These are phyloP conservation scores for Alternaria longipes DNA, from an alignment of 2,329 filamentous ascomycete genomes.

Conservation along the genomic window DNA sequence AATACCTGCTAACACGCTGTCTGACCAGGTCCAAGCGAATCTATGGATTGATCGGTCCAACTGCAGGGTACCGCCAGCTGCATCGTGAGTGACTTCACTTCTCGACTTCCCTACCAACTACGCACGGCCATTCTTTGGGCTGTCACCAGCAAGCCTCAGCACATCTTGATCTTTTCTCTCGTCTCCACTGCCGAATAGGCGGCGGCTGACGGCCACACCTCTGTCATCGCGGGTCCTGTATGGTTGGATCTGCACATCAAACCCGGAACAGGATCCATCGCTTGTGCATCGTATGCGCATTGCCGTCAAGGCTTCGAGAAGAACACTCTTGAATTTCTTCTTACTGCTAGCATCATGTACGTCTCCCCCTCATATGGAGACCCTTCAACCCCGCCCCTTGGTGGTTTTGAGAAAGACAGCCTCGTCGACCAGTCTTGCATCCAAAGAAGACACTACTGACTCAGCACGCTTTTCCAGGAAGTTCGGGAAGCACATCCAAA, in stretches of 20 bases:
- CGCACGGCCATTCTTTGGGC: slow-evolving; percentile 39
- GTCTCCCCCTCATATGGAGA: slow-evolving; percentile 48
- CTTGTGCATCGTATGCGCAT: slow-evolving; percentile 43
- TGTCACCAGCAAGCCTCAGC: slow-evolving; percentile 31
- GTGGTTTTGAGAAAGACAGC: slow-evolving; percentile 44
- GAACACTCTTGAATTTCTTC: slow-evolving; percentile 31
- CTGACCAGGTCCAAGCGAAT: slow-evolving; percentile 38
- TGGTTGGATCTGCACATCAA: slow-evolving; percentile 42
- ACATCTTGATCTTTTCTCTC: slow-evolving; percentile 36
- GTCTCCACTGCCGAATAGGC: slow-evolving; percentile 40
- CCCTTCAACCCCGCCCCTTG: slow-evolving; percentile 40
- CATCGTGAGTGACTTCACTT: slow-evolving; percentile 40
- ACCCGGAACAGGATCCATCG: slow-evolving; percentile 37
- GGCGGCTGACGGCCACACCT: slow-evolving; percentile 40
- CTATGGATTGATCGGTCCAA: slow-evolving; percentile 31
- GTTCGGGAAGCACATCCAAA: slow-evolving; percentile 99
- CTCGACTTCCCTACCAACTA: slow-evolving; percentile 37
- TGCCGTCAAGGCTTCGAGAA: slow-evolving; percentile 29
- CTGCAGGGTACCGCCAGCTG: slow-evolving; percentile 33
- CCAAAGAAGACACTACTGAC: slow-evolving; percentile 52
- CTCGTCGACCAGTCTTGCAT: slow-evolving; percentile 48
- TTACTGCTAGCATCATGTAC: slow-evolving; percentile 48
- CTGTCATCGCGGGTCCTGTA: slow-evolving; percentile 40
- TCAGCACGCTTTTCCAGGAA: slow-evolving; percentile 72
- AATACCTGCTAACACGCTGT: slow-evolving; percentile 35